Conservation (phyloP, 2,329 filamentous ascomycete genomes). For the Pseudogymnoascus sp. region DNA sequence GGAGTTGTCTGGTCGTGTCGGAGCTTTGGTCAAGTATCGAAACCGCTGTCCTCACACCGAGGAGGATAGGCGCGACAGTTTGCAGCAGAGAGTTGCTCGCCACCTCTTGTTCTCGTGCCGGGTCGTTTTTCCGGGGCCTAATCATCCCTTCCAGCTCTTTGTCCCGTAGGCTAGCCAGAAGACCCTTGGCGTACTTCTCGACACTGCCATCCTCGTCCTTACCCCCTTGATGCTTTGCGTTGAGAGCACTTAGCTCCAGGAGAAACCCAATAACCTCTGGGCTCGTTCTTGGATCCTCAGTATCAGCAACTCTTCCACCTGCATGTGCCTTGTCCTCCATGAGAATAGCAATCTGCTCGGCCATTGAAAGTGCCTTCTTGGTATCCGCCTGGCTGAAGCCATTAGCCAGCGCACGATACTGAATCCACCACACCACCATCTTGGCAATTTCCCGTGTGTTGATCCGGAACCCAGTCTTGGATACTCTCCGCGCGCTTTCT, state of each 20-base stretch:
- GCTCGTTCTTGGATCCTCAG: constrained; percentile 30
- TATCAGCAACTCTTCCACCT: constrained; percentile 12
- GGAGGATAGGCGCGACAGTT: constrained; percentile 30
- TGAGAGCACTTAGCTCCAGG: constrained; percentile 37
- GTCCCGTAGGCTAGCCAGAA: constrained; percentile 16
- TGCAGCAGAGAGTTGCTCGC: constrained; percentile 19
- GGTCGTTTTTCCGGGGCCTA: no score
- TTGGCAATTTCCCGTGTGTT: constrained; percentile 11
- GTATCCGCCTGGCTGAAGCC: constrained; percentile 19
- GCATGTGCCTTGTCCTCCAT: constrained; percentile 23
- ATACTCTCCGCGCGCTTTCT: constrained; percentile 22
- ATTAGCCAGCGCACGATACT: constrained; percentile 17
- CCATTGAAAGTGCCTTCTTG: constrained; percentile 23
- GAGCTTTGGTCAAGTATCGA: constrained; percentile 23
- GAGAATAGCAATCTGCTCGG: constrained; percentile 24
- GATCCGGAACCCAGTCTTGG: constrained; percentile 23
- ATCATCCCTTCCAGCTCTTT: constrained; percentile 12
- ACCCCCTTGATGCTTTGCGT: constrained; percentile 29
- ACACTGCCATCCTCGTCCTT: constrained; percentile 35
- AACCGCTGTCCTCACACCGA: constrained; percentile 34
- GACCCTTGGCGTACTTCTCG: constrained; percentile 28
- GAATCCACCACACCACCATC: constrained; percentile 18
- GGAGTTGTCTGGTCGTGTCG: constrained; percentile 4
- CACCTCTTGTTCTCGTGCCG: constrained; percentile 15
- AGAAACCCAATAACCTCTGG: constrained; percentile 35